Conservation (phyloP, 176 grass and related monocot genomes). For the Hordeum marinum region DNA sequence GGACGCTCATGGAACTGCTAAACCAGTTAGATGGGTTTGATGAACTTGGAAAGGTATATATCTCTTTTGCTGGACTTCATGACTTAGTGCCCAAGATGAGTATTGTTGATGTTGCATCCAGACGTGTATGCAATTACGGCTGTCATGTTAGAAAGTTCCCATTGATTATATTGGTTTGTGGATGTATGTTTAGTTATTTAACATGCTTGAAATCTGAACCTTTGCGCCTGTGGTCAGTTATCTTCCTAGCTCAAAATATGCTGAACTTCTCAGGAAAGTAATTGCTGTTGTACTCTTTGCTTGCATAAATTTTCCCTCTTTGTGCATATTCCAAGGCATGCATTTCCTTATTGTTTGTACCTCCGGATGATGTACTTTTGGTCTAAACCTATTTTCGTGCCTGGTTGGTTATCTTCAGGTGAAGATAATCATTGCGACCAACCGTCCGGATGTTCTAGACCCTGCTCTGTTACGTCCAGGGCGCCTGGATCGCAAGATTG, state of each 20-base stretch:
- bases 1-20: conserved; percentile 3
- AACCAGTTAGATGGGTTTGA: conserved; percentile 14
- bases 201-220: not conserved
- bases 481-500: not conserved
- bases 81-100: not conserved
- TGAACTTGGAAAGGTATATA: conserved; percentile 17
- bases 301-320: not conserved
- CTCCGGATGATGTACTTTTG: not conserved
- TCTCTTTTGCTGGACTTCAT: not conserved
- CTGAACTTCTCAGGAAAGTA: not conserved
- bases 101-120: not conserved
- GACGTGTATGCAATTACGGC: too few relatives aligned
- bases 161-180: not conserved
- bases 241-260: not conserved
- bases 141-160: not conserved
- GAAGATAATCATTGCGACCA: conserved; percentile 3
- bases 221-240: not conserved
- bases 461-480: not conserved
- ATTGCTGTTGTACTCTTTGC: not conserved
- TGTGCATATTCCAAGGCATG: not conserved
- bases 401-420: not conserved
- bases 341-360: not conserved
- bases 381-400: not conserved
- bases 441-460: not conserved
- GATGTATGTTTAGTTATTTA: not conserved